phyloP scores from a whole-genome alignment of 2,329 filamentous ascomycete genomes.

The Dactylonectria estremocensis region DNA sequence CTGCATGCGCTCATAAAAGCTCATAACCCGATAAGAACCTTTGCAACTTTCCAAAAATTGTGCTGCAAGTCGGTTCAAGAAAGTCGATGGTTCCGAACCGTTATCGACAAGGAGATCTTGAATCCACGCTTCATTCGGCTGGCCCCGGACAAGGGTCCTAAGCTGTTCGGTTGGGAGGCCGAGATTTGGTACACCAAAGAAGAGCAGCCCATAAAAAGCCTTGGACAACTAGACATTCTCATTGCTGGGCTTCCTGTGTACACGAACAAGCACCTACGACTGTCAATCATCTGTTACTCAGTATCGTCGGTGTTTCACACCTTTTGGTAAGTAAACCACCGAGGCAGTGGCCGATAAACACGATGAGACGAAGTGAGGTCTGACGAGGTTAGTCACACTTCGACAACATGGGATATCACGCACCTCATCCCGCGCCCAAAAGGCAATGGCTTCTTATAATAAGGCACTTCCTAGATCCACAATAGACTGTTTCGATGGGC shows the following conservation, averaged over 20 bases:
- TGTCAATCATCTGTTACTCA: not conserved
- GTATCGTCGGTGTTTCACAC: slow-evolving; percentile 19
- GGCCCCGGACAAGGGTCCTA: slow-evolving; percentile 37
- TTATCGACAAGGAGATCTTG: slow-evolving; percentile 26
- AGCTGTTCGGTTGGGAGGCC: slow-evolving; percentile 43
- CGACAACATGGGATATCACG: slow-evolving; percentile 2
- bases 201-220: slow-evolving; percentile 42
- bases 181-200: slow-evolving; percentile 50
- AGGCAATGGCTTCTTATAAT: slow-evolving; percentile 33
- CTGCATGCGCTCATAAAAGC: slow-evolving; percentile 35
- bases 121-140: slow-evolving; percentile 45
- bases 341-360: slow-evolving; percentile 44
- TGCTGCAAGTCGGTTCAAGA: slow-evolving; percentile 34
- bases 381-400: slow-evolving; percentile 7
- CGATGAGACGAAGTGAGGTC: slow-evolving; percentile 14
- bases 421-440: slow-evolving; percentile 31
- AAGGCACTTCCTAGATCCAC: slow-evolving; percentile 33
- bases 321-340: slow-evolving; percentile 50
- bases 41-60: slow-evolving; percentile 39
- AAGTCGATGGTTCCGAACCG: slow-evolving; percentile 38
- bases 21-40: slow-evolving; percentile 35
- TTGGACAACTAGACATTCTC: too few species aligned
- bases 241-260: slow-evolving; percentile 12
- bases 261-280: slow-evolving; percentile 37
- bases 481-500: slow-evolving; percentile 40